Evolutionary conservation across 306 rosid genomes (phyloP).

Genomic region (Begonia fuchsioides): DNA sequence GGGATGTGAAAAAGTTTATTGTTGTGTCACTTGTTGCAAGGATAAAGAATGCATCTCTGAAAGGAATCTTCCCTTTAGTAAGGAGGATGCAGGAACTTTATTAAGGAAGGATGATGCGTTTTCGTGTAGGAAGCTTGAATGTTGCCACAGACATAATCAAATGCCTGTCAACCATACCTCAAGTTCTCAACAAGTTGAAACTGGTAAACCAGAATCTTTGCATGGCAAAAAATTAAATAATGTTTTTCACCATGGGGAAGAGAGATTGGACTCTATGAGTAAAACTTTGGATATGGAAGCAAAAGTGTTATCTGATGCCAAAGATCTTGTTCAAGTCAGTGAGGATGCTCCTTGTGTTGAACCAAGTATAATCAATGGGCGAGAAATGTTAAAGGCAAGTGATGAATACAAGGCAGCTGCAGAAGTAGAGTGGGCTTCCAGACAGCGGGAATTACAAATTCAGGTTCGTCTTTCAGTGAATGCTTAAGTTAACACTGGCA

Average conservation of each 20-base stretch:
- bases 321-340: slow-evolving; percentile 15
- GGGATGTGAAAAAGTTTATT: background rate
- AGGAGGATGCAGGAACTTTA: too few species aligned
- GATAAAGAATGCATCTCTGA: too few species aligned
- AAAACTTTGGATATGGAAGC: slow-evolving; percentile 6
- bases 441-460: slow-evolving; percentile 61
- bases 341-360: slow-evolving; percentile 9
- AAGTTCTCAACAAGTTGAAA: slow-evolving; percentile 4
- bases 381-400: slow-evolving; percentile 75
- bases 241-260: slow-evolving; percentile 8
- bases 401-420: slow-evolving; percentile 67
- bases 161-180: too few species aligned
- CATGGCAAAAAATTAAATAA: background rate
- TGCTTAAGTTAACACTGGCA: background rate
- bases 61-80: too few species aligned
- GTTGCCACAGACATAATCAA: too few species aligned
- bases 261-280: slow-evolving; percentile 7
- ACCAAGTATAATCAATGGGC: slow-evolving; percentile 36
- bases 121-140: too few species aligned
- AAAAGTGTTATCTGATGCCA: slow-evolving; percentile 4
- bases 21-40: too few species aligned
- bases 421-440: slow-evolving; percentile 80
- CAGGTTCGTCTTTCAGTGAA: slow-evolving; percentile 37
- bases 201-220: slow-evolving; percentile 9
- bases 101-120: too few species aligned